Conservation (phyloP, 164 flowering plant species). For the Sedum album region DNA sequence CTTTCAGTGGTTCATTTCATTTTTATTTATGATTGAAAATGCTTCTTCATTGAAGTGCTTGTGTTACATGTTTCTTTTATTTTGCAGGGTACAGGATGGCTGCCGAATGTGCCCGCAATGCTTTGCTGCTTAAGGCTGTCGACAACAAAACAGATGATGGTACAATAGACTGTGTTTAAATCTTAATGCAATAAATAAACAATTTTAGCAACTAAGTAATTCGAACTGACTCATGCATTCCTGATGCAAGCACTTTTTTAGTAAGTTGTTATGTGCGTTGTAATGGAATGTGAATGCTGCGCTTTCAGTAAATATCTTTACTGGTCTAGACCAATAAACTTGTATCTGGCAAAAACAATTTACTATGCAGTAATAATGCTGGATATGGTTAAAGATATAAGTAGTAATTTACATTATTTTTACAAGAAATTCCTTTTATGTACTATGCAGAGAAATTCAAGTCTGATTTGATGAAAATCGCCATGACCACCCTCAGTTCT, state of each 20-base stretch:
- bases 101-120: slow-evolving; percentile 83
- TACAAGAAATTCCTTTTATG: no score
- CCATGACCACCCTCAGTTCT: slow-evolving; percentile 95
- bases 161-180: slow-evolving; percentile 15
- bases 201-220: no score
- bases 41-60: neutral
- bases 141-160: slow-evolving; percentile 82
- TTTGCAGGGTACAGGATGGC: slow-evolving; percentile 80
- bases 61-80: neutral
- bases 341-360: neutral
- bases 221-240: neutral
- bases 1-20: no score
- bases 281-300: neutral
- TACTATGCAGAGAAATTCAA: slow-evolving; percentile 63
- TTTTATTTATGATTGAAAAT: neutral
- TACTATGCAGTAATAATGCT: neutral
- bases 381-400: no score
- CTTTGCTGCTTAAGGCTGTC: slow-evolving; percentile 58
- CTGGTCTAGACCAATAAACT: neutral
- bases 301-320: neutral
- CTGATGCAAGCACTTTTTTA: neutral
- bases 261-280: neutral
- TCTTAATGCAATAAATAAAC: neutral
- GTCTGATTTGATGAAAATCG: slow-evolving; percentile 86
- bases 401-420: no score